Percentiles rank a stretch among this genome's conserved stretches.
Conservation (phyloP, 106 monocot genomes). For the Narthecium ossifragum region DNA sequence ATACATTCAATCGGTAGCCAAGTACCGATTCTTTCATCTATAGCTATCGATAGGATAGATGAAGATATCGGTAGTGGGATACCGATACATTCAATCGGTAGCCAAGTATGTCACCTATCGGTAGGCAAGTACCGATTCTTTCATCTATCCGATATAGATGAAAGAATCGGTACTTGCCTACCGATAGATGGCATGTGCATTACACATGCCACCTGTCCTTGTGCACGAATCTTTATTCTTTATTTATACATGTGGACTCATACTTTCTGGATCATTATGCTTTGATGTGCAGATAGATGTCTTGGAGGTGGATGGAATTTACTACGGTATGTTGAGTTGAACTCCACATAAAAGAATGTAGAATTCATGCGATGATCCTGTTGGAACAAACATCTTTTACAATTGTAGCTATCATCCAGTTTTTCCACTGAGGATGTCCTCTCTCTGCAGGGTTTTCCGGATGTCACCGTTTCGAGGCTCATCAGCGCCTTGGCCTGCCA, state of each 20-base stretch:
- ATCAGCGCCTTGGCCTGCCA: conserved; percentile 88
- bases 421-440: background rate
- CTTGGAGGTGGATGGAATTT: conserved; percentile 88
- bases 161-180: background rate
- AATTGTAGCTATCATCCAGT: background rate
- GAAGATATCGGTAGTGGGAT: too few relatives aligned
- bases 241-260: background rate
- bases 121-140: background rate
- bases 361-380: background rate
- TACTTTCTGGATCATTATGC: background rate
- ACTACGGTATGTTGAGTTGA: conserved; percentile 53
- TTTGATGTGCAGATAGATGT: conserved; percentile 72
- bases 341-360: background rate
- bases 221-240: background rate
- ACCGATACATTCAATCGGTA: too few relatives aligned
- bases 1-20: too few relatives aligned
- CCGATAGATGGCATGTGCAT: background rate
- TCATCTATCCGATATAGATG: background rate
- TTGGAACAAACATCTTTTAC: background rate
- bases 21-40: too few relatives aligned
- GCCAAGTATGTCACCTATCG: background rate
- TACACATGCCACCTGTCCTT: background rate
- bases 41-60: too few relatives aligned
- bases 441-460: conserved; percentile 78
- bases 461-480: conserved; percentile 94